phyloP scores from a whole-genome alignment of 163 green algal genomes.

The Scenedesmus sp. region DNA sequence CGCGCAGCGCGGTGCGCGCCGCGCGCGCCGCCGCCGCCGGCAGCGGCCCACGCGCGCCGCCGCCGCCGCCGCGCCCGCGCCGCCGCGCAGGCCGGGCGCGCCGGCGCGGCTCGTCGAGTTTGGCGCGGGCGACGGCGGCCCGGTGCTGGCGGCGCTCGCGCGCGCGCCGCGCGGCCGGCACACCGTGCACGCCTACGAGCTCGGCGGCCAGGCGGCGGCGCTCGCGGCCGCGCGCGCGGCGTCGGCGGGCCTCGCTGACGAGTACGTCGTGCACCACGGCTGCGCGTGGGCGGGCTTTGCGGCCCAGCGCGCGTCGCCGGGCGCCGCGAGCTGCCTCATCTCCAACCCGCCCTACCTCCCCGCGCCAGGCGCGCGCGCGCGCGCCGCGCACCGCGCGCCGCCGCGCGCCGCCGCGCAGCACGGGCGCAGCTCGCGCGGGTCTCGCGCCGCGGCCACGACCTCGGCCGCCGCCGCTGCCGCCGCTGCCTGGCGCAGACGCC shows the following conservation, averaged over 20 bases:
- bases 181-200: slow-evolving; percentile 62
- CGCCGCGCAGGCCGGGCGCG: slow-evolving; percentile 17
- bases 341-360: slow-evolving; percentile 73
- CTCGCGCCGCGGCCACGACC: too few relatives aligned
- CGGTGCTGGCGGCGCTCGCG: slow-evolving; percentile 53
- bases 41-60: not conserved
- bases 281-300: slow-evolving; percentile 63
- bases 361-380: slow-evolving; percentile 46
- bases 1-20: too few relatives aligned
- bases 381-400: too few relatives aligned
- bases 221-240: slow-evolving; percentile 31
- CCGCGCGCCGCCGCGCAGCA: too few relatives aligned
- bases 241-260: slow-evolving; percentile 6
- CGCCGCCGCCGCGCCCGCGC: too few relatives aligned
- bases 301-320: not conserved
- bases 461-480: not conserved
- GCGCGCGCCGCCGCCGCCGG: too few relatives aligned
- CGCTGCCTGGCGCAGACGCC: not conserved
- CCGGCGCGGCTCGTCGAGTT: slow-evolving; percentile 60
- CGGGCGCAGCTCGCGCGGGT: too few relatives aligned
- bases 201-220: slow-evolving; percentile 50
- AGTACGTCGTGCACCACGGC: slow-evolving; percentile 60
- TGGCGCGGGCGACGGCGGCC: slow-evolving; percentile 61
- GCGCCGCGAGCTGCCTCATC: slow-evolving; percentile 45
- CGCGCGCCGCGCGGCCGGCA: slow-evolving; percentile 24